Percentiles rank a stretch among this genome's conserved stretches.
Conservation (phyloP, 2,329 filamentous ascomycete genomes). For the Fonsecaea multimorphosa region DNA sequence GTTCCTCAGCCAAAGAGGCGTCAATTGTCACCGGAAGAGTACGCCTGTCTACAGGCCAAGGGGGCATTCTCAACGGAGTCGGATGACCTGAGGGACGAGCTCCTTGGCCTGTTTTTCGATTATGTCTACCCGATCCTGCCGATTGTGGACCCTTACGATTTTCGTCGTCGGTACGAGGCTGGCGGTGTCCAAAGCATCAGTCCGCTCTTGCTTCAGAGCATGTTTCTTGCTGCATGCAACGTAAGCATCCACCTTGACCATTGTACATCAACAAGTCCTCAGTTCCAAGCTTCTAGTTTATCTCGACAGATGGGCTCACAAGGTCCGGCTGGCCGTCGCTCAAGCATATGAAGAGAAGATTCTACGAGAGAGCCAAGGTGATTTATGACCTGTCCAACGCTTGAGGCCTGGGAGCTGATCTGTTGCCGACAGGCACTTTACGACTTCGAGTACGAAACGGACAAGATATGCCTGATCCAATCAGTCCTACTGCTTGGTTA, state of each 20-base stretch:
- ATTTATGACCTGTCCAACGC: not conserved
- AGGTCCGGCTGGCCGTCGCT: conserved; percentile 17
- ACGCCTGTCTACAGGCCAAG: conserved; percentile 21
- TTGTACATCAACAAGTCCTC: not conserved
- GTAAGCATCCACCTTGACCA: conserved; percentile 32
- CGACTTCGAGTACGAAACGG: conserved; percentile 25
- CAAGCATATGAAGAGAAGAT: conserved; percentile 20
- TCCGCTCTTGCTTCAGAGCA: conserved; percentile 48
- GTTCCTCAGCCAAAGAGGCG: conserved; percentile 17
- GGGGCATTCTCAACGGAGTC: conserved; percentile 17
- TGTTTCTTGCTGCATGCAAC: conserved; percentile 48
- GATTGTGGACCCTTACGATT: conserved; percentile 21
- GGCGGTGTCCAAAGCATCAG: conserved; percentile 13
- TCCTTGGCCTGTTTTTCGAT: conserved; percentile 24
- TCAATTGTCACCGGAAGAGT: conserved; percentile 15
- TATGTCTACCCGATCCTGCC: conserved; percentile 28
- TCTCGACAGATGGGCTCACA: conserved; percentile 44
- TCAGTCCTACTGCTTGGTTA: conserved; percentile 24
- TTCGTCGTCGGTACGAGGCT: conserved; percentile 22
- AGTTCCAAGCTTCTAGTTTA: conserved; percentile 36
- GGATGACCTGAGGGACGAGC: conserved; percentile 20
- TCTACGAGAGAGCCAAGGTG: conserved; percentile 24
- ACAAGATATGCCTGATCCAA: conserved; percentile 24
- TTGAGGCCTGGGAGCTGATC: not conserved
- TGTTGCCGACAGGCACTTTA: conserved; percentile 11